phyloP scores from a whole-genome alignment of 2,329 filamentous ascomycete genomes.

The Aspergillus luchuensis region DNA sequence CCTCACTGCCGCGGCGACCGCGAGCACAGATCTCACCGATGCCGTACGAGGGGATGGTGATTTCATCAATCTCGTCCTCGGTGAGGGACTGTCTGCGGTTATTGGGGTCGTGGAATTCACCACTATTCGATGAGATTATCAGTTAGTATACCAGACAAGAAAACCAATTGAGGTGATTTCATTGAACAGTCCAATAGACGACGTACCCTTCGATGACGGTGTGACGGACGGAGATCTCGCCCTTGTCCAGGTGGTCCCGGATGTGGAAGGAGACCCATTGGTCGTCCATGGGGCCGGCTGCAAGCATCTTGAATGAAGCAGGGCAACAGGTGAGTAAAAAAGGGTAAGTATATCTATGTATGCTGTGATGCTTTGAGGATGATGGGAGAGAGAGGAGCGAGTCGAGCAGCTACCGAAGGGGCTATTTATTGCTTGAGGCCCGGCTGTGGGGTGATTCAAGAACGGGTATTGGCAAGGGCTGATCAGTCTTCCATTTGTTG shows the following conservation, averaged over 20 bases:
- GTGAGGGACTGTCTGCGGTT: slow-evolving; percentile 27
- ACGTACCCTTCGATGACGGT: slow-evolving; percentile 33
- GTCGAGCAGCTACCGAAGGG: neutral
- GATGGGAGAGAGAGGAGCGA: neutral
- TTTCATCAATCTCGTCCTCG: slow-evolving; percentile 34
- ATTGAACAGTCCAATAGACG: neutral
- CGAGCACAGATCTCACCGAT: slow-evolving; percentile 35
- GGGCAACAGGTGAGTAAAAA: neutral
- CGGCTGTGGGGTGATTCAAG: neutral
- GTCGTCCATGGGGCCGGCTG: slow-evolving; percentile 18
- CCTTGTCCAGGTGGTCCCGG: slow-evolving; percentile 30
- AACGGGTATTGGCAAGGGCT: neutral
- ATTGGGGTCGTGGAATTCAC: slow-evolving; percentile 31
- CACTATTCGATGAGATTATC: slow-evolving; percentile 22
- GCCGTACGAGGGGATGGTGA: slow-evolving; percentile 30
- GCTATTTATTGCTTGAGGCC: neutral
- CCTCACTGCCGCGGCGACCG: slow-evolving; percentile 36
- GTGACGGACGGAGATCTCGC: slow-evolving; percentile 30
- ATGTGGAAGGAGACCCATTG: slow-evolving; percentile 35
- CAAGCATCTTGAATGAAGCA: neutral
- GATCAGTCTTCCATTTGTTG: neutral
- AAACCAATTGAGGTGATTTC: neutral
- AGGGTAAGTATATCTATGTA: neutral
- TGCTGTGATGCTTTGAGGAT: neutral
- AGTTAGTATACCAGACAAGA: neutral